Conservation (phyloP, 106 monocot species). For the Posidonia australis region DNA sequence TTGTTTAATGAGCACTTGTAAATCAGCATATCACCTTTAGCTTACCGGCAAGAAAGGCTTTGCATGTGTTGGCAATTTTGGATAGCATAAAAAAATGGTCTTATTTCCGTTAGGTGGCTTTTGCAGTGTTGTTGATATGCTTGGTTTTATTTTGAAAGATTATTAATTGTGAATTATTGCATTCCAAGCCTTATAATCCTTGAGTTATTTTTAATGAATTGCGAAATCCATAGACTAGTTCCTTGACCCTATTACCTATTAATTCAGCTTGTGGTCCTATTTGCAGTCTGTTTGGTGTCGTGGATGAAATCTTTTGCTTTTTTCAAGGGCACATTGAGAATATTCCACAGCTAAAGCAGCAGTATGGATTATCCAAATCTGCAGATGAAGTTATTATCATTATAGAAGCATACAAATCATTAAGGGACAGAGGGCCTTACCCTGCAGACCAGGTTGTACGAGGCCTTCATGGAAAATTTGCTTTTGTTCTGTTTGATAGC, state of each 20-base stretch:
- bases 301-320: slow-evolving; percentile 76
- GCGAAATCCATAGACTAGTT: too few relatives aligned
- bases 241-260: background rate
- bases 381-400: slow-evolving; percentile 66
- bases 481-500: slow-evolving; percentile 66
- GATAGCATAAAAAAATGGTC: too few relatives aligned
- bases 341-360: slow-evolving; percentile 54
- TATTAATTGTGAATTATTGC: too few relatives aligned
- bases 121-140: too few relatives aligned
- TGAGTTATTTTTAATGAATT: too few relatives aligned
- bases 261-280: background rate
- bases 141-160: too few relatives aligned
- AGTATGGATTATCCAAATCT: slow-evolving; percentile 72
- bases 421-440: slow-evolving; percentile 86
- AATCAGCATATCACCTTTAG: too few relatives aligned
- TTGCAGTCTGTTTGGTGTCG: slow-evolving; percentile 54
- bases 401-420: slow-evolving; percentile 77
- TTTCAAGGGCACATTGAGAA: slow-evolving; percentile 74
- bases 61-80: too few relatives aligned
- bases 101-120: too few relatives aligned
- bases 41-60: too few relatives aligned
- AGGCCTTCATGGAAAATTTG: slow-evolving; percentile 68
- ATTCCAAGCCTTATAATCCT: too few relatives aligned
- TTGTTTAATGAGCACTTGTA: too few relatives aligned
- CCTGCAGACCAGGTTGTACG: slow-evolving; percentile 79